Conservation (phyloP, 2,329 filamentous ascomycete genomes). For the Lasiodiplodia sp. region DNA sequence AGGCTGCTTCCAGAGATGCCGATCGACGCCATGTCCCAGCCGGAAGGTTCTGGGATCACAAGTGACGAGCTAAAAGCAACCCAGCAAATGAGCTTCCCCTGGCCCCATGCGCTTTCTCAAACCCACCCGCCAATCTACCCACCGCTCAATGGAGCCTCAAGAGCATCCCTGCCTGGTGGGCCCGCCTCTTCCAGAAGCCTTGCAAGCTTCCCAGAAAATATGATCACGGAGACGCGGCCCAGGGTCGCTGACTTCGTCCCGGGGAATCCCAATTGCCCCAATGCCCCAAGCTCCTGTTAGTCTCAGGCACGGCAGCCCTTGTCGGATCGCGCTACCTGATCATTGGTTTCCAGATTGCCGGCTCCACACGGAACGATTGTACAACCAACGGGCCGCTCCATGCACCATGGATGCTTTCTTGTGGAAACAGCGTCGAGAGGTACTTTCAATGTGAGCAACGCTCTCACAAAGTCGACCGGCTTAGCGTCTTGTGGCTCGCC, state of each 20-base stretch:
- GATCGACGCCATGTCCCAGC: constrained; percentile 29
- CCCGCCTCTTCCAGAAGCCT: constrained; percentile 26
- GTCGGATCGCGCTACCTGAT: constrained; percentile 15
- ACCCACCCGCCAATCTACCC: constrained; percentile 7
- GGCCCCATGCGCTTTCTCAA: constrained; percentile 18
- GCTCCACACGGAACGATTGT: constrained; percentile 26
- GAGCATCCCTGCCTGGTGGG: constrained; percentile 6
- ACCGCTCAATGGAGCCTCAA: constrained; percentile 6
- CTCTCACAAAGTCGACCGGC: constrained; percentile 18
- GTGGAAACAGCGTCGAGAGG: constrained; percentile 19
- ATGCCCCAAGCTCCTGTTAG: constrained; percentile 24
- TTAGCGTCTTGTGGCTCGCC: constrained; percentile 53
- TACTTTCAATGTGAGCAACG: constrained; percentile 25
- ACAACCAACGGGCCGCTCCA: constrained; percentile 29
- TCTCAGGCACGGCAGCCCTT: constrained; percentile 22
- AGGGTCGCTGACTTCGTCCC: constrained; percentile 3
- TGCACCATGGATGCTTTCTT: constrained; percentile 21
- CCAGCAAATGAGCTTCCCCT: constrained; percentile 24
- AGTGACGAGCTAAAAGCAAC: constrained; percentile 28
- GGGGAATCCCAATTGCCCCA: constrained; percentile 21
- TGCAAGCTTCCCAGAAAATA: constrained; percentile 16
- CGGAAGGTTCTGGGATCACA: constrained; percentile 28
- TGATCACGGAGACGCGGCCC: constrained; percentile 13
- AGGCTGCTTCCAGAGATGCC: constrained; percentile 24
- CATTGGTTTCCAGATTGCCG: constrained; percentile 27